Evolutionary conservation across 1,284 basidiomycete genomes (phyloP).

Genomic region (Mixia osmundae): DNA sequence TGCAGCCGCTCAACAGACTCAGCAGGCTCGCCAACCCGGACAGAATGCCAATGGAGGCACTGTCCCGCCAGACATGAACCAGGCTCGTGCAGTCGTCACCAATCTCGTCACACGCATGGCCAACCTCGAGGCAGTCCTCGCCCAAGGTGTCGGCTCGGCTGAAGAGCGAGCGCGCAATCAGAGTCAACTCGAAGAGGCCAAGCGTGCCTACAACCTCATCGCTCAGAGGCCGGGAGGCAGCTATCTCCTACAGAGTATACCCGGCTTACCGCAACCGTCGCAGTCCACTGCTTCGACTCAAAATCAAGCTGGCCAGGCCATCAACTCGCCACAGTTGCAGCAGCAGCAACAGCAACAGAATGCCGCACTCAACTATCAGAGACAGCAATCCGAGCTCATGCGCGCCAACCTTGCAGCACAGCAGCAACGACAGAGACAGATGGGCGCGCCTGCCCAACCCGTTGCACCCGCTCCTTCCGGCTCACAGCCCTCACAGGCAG

Average conservation of each 20-base stretch:
- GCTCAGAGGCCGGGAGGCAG: background rate
- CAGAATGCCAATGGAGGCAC: background rate
- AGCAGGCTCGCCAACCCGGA: background rate
- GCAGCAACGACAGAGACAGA: slow-evolving; percentile 4
- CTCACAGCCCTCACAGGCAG: background rate
- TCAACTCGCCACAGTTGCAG: background rate
- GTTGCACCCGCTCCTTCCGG: no score
- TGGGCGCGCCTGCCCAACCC: no score
- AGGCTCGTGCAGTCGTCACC: background rate
- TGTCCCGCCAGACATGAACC: background rate
- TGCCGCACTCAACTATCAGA: background rate
- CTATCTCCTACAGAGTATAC: background rate
- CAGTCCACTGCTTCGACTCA: no score
- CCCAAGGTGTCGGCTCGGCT: background rate
- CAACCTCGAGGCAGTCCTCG: background rate
- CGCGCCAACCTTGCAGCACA: background rate
- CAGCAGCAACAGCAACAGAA: slow-evolving; percentile 1
- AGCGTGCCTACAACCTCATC: background rate
- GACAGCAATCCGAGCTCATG: slow-evolving; percentile 1
- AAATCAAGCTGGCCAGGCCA: no score
- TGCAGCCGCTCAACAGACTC: background rate
- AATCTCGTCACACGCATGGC: no score
- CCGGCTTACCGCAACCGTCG: no score
- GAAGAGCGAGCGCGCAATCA: background rate
- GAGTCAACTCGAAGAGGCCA: background rate